phyloP scores from a whole-genome alignment of 2,329 filamentous ascomycete species.

The Cercospora zeae-maydis region DNA sequence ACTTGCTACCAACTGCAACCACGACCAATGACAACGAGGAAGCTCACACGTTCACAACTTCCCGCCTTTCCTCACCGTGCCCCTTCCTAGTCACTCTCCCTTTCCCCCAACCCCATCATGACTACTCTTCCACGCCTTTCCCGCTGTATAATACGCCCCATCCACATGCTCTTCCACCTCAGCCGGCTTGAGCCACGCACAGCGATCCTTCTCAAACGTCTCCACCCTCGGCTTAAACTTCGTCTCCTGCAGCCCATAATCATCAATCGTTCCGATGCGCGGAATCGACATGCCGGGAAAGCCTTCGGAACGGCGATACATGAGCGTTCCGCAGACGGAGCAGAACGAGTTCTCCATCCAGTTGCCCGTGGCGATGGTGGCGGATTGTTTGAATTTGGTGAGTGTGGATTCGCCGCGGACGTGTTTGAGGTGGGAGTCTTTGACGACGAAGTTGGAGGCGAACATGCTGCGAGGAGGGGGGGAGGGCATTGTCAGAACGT shows the following conservation, averaged over 20 bases:
- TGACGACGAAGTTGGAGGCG: slow-evolving; percentile 55
- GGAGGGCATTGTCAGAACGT: too few relatives aligned
- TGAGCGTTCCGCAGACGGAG: slow-evolving; percentile 55
- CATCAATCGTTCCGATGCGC: slow-evolving; percentile 60
- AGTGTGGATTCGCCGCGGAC: slow-evolving; percentile 53
- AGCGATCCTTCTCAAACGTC: slow-evolving; percentile 50
- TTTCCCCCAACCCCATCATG: slow-evolving; percentile 4
- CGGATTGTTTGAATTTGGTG: slow-evolving; percentile 44
- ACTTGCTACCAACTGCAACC: too few relatives aligned
- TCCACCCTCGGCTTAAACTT: slow-evolving; percentile 54
- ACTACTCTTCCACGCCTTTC: slow-evolving; percentile 13
- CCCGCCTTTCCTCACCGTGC: not conserved
- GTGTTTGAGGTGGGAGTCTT: slow-evolving; percentile 46
- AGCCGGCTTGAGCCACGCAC: slow-evolving; percentile 28
- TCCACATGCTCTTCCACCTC: slow-evolving; percentile 16
- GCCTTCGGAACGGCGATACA: slow-evolving; percentile 50
- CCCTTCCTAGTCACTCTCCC: not conserved
- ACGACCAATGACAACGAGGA: too few relatives aligned
- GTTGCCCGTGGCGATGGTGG: slow-evolving; percentile 48
- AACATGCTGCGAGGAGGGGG: slow-evolving; percentile 45
- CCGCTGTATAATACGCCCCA: slow-evolving; percentile 18
- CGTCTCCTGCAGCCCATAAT: slow-evolving; percentile 56
- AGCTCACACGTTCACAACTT: not conserved
- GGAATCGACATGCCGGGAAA: slow-evolving; percentile 49
- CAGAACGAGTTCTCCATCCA: slow-evolving; percentile 63